Conservation (phyloP, 768 basidiomycete species). For the Macrolepiota albuminosa region DNA sequence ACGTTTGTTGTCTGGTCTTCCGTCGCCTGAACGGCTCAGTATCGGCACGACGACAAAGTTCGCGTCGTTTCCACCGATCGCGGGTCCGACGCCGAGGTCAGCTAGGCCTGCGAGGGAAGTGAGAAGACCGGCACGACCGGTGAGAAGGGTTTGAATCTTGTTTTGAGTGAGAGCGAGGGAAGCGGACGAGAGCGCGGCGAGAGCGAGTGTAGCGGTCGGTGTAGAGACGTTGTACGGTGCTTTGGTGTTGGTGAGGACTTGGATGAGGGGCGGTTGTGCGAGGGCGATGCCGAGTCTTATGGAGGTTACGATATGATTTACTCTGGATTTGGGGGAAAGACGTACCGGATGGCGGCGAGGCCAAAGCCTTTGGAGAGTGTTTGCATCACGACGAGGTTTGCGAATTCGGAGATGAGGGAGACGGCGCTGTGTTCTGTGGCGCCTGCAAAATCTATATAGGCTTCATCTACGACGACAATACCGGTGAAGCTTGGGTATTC, state of each 20-base stretch:
- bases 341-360: slow-evolving; percentile 89
- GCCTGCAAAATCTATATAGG: slow-evolving; percentile 91
- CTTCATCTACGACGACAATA: slow-evolving; percentile 92
- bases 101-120: slow-evolving; percentile 33
- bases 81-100: slow-evolving; percentile 51
- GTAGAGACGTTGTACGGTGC: slow-evolving; percentile 96
- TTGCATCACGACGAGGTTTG: slow-evolving; percentile 92
- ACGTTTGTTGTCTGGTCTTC: slow-evolving; percentile 52
- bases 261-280: slow-evolving; percentile 86
- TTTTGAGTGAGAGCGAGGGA: slow-evolving; percentile 61
- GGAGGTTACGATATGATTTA: background rate
- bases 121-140: slow-evolving; percentile 55
- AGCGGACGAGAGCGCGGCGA: slow-evolving; percentile 65
- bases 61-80: slow-evolving; percentile 80
- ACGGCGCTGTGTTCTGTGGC: slow-evolving; percentile 53
- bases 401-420: slow-evolving; percentile 70
- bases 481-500: slow-evolving; percentile 84
- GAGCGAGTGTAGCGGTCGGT: slow-evolving; percentile 80
- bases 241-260: slow-evolving; percentile 90
- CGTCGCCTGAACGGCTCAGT: slow-evolving; percentile 34
- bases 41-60: slow-evolving; percentile 89
- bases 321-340: background rate
- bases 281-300: slow-evolving; percentile 88
- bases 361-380: slow-evolving; percentile 97
- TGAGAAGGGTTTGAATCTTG: slow-evolving; percentile 56